Percentiles rank a stretch among this genome's conserved stretches.
These are phyloP conservation scores for Verticillium longisporum DNA, from an alignment of 2,329 filamentous ascomycete species.

Conservation along the genomic window DNA sequence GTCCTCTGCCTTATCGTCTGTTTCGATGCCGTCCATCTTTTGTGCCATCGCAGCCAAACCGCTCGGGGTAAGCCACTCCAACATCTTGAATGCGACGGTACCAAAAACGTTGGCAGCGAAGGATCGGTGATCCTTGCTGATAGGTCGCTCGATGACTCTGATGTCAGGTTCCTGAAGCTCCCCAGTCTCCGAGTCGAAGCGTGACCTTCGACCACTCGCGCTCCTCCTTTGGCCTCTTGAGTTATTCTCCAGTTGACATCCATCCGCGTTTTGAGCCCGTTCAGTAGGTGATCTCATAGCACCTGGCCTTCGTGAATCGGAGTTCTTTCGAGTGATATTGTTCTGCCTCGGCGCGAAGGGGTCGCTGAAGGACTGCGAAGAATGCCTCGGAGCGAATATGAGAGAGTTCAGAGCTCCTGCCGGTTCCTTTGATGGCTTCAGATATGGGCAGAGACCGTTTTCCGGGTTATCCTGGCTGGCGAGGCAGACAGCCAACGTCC, in stretches of 20 bases:
- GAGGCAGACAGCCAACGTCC: slow-evolving; percentile 72
- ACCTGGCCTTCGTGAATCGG: not conserved
- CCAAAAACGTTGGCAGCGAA: slow-evolving; percentile 59
- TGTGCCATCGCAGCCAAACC: slow-evolving; percentile 43
- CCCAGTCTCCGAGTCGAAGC: slow-evolving; percentile 10
- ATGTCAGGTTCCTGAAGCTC: slow-evolving; percentile 14
- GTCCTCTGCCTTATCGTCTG: slow-evolving; percentile 16
- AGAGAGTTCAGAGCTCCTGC: slow-evolving; percentile 41
- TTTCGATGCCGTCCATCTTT: slow-evolving; percentile 23
- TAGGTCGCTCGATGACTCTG: slow-evolving; percentile 35
- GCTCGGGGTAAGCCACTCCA: slow-evolving; percentile 61
- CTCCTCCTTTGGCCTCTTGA: slow-evolving; percentile 1
- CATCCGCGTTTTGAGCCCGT: not conserved
- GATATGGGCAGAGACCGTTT: slow-evolving; percentile 55
- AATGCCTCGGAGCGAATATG: slow-evolving; percentile 30
- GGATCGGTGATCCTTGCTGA: slow-evolving; percentile 50
- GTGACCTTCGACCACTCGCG: not conserved
- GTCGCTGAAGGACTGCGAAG: slow-evolving; percentile 8
- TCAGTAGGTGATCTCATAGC: not conserved
- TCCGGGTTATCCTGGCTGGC: slow-evolving; percentile 75
- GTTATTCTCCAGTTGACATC: not conserved
- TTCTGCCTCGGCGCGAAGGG: slow-evolving; percentile 9
- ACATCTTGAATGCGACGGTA: slow-evolving; percentile 61
- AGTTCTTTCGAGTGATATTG: slow-evolving; percentile 3
- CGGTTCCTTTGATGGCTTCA: slow-evolving; percentile 33